Percentiles rank a stretch among this genome's conserved stretches.
Evolutionary conservation across 1,139 yeast species (phyloP).

Genomic region (Diutina rugosa): DNA sequence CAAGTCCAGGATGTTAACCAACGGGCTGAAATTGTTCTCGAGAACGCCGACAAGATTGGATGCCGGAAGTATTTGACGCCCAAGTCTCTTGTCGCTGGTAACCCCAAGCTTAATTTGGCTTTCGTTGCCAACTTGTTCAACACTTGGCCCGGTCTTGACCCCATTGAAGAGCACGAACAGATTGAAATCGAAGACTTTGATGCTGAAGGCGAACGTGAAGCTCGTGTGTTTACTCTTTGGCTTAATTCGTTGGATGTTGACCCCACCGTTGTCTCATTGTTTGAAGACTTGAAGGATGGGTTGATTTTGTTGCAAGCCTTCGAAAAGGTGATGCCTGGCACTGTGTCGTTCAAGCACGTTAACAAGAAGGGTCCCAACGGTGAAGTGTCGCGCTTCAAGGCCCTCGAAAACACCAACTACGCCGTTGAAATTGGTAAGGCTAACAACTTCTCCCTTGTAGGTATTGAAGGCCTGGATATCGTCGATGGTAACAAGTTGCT

Average conservation of each 20-base stretch:
- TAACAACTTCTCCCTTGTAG: slow-evolving; percentile 84
- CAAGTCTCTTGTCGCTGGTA: slow-evolving; percentile 85
- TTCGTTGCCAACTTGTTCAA: slow-evolving; percentile 95
- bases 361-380: slow-evolving; percentile 73
- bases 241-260: slow-evolving; percentile 91
- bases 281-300: slow-evolving; percentile 94
- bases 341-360: slow-evolving; percentile 67
- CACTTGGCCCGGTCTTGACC: slow-evolving; percentile 93
- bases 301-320: slow-evolving; percentile 80
- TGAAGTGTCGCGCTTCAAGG: slow-evolving; percentile 82
- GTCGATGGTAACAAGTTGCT: slow-evolving; percentile 86
- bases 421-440: slow-evolving; percentile 94
- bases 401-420: slow-evolving; percentile 90
- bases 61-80: slow-evolving; percentile 95
- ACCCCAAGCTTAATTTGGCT: slow-evolving; percentile 91
- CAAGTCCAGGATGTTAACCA: slow-evolving; percentile 56
- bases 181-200: slow-evolving; percentile 90
- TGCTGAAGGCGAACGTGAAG: slow-evolving; percentile 99
- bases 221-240: slow-evolving; percentile 96
- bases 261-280: slow-evolving; percentile 82
- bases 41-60: slow-evolving; percentile 80
- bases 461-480: slow-evolving; percentile 96
- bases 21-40: slow-evolving; percentile 80
- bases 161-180: slow-evolving; percentile 83
- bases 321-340: slow-evolving; percentile 91